Conservation (phyloP, 2,329 filamentous ascomycete genomes). For the Teratosphaeria viscida region DNA sequence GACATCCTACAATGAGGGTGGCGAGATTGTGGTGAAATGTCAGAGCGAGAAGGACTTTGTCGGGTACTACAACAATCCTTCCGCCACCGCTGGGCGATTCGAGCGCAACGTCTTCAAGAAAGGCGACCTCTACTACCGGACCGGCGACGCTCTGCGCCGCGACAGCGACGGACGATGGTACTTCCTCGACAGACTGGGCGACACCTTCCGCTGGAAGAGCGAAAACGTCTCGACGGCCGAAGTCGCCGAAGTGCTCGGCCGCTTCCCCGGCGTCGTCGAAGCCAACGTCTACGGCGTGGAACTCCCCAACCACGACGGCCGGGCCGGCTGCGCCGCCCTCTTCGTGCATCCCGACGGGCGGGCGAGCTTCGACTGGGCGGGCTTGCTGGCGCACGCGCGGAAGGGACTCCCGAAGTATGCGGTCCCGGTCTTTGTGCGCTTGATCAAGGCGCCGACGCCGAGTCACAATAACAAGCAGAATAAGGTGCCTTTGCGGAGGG, state of each 20-base stretch:
- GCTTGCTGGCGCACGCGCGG: conserved; percentile 48
- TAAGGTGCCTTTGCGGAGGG: conserved; percentile 57
- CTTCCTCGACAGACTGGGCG: conserved; percentile 39
- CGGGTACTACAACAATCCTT: conserved; percentile 59
- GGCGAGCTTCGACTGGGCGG: conserved; percentile 48
- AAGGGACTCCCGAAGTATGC: conserved; percentile 60
- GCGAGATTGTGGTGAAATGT: conserved; percentile 63
- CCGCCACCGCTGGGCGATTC: conserved; percentile 51
- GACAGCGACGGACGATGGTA: conserved; percentile 37
- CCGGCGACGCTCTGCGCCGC: conserved; percentile 37
- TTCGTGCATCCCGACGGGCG: conserved; percentile 43
- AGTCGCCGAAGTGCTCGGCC: conserved; percentile 36
- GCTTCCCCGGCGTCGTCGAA: conserved; percentile 34
- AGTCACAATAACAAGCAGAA: conserved; percentile 75
- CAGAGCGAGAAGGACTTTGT: conserved; percentile 49
- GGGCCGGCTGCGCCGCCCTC: conserved; percentile 47
- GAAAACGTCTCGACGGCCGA: conserved; percentile 41
- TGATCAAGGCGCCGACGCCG: conserved; percentile 46
- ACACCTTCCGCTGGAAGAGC: conserved; percentile 41
- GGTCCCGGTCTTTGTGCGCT: conserved; percentile 61
- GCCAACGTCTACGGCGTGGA: conserved; percentile 41
- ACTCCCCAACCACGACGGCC: conserved; percentile 39
- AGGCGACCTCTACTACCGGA: conserved; percentile 40
- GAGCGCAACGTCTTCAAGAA: conserved; percentile 36
- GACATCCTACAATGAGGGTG: conserved; percentile 54